phyloP scores from a whole-genome alignment of 2,329 filamentous ascomycete species.

The Elsinoe batatas region DNA sequence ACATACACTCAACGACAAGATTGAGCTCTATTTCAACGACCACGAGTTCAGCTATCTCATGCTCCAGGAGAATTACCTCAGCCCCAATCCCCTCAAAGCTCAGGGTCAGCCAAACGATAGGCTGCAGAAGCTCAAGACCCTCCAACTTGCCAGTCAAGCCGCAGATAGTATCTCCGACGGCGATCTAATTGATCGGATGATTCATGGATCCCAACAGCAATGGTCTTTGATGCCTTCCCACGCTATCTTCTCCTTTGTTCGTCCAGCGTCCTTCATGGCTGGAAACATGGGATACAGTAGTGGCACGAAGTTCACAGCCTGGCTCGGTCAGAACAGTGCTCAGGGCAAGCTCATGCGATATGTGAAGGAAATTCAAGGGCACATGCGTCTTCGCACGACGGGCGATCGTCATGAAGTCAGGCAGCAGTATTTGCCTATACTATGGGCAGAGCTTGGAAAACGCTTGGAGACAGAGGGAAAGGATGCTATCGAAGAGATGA shows the following conservation, averaged over 20 bases:
- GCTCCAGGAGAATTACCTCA: slow-evolving; percentile 96
- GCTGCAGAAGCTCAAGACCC: slow-evolving; percentile 66
- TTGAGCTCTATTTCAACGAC: slow-evolving; percentile 98
- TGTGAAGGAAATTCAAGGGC: slow-evolving; percentile 88
- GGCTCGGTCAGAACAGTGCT: slow-evolving; percentile 94
- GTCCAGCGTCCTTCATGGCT: slow-evolving; percentile 76
- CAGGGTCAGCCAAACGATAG: slow-evolving; percentile 42
- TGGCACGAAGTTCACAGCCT: slow-evolving; percentile 68
- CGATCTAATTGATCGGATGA: slow-evolving; percentile 93
- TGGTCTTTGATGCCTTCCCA: slow-evolving; percentile 98
- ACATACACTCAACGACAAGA: slow-evolving; percentile 88
- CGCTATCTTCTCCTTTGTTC: slow-evolving; percentile 88
- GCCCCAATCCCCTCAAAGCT: slow-evolving; percentile 62
- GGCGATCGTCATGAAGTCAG: slow-evolving; percentile 89
- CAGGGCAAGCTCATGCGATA: slow-evolving; percentile 62
- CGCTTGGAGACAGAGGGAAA: slow-evolving; percentile 69
- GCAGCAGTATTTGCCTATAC: slow-evolving; percentile 81
- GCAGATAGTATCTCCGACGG: slow-evolving; percentile 96
- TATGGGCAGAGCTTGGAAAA: slow-evolving; percentile 74
- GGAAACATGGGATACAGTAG: slow-evolving; percentile 56
- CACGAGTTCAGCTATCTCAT: slow-evolving; percentile 96
- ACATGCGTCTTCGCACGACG: slow-evolving; percentile 86
- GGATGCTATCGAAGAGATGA: slow-evolving; percentile 70
- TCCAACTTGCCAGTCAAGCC: slow-evolving; percentile 78
- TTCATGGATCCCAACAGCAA: slow-evolving; percentile 94